These are phyloP conservation scores for Backusella sp. DNA, from an alignment of 192 early-diverging fungal genomes.

Conservation along the genomic window DNA sequence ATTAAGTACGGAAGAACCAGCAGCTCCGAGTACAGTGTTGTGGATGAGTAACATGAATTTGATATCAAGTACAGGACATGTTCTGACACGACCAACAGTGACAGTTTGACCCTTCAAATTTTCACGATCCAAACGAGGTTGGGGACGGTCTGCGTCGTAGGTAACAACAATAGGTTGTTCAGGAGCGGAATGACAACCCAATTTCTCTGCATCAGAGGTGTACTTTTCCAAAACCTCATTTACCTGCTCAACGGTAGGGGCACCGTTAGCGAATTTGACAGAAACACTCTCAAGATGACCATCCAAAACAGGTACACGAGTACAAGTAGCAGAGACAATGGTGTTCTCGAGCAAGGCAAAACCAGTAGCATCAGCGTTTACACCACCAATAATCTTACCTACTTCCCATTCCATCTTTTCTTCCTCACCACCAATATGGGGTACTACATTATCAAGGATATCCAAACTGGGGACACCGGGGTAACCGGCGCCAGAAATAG, in stretches of 20 bases:
- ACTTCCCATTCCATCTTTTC: conserved; percentile 96
- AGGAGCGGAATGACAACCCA: conserved; percentile 82
- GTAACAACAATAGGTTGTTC: conserved; percentile 74
- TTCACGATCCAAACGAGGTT: conserved; percentile 91
- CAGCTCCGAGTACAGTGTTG: conserved; percentile 96
- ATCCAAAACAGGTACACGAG: conserved; percentile 95
- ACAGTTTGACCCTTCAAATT: conserved; percentile 84
- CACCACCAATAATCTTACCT: conserved; percentile 84
- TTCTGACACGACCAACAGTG: conserved; percentile 87
- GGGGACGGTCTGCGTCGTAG: conserved; percentile 80
- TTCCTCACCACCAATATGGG: conserved; percentile 94
- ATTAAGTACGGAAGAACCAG: conserved; percentile 90
- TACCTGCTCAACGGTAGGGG: conserved; percentile 79
- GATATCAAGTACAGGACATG: conserved; percentile 86
- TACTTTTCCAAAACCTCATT: conserved; percentile 69
- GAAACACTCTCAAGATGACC: conserved; percentile 92
- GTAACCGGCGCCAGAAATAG: conserved; percentile 97
- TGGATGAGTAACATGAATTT: conserved; percentile 91
- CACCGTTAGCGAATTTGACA: conserved; percentile 74
- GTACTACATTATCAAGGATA: conserved; percentile 95
- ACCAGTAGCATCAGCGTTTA: conserved; percentile 49
- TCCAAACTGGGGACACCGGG: conserved; percentile 94
- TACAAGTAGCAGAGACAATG: conserved; percentile 91
- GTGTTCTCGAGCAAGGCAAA: conserved; percentile 57
- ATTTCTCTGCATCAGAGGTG: conserved; percentile 76